phyloP scores from a whole-genome alignment of 805 yeast species.

The Candida nemodendra region DNA sequence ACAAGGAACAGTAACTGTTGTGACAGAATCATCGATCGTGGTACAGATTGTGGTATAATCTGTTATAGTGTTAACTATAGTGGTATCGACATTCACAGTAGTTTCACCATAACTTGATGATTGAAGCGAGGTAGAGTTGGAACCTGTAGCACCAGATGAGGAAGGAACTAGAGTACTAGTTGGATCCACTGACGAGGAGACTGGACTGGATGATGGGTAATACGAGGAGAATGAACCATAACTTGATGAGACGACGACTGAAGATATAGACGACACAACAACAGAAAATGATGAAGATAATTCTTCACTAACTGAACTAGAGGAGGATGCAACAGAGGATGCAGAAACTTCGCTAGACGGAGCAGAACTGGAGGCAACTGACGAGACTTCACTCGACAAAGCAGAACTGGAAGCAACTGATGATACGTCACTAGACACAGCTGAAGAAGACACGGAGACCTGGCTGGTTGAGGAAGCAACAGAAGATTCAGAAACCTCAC shows the following conservation, averaged over 20 bases:
- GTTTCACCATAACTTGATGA: neutral
- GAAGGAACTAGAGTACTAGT: neutral
- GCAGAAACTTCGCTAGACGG: constrained; percentile 1
- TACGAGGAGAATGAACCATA: neutral
- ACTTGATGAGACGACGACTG: no score
- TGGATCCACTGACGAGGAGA: constrained; percentile 1
- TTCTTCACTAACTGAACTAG: no score
- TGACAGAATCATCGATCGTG: constrained; percentile 1
- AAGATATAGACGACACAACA: neutral
- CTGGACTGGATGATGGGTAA: constrained; percentile 9
- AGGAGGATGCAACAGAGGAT: constrained; percentile 10
- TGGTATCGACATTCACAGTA: neutral
- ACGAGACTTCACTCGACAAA: constrained; percentile 1
- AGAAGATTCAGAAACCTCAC: constrained; percentile 1
- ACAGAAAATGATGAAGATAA: constrained; percentile 3
- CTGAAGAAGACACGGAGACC: neutral
- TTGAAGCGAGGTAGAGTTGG: constrained; percentile 1
- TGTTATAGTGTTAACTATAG: neutral
- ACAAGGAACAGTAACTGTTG: constrained; percentile 21
- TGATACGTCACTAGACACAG: neutral
- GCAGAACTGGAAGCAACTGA: constrained; percentile 5
- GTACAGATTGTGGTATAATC: constrained; percentile 12
- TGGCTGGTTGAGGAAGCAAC: neutral
- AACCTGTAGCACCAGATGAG: neutral
- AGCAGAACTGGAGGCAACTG: neutral